Evolutionary conservation across 345 rosid genomes (phyloP), one percentile per base, ranked within the genome.

Genomic region (Sapria himalayana): DNA sequence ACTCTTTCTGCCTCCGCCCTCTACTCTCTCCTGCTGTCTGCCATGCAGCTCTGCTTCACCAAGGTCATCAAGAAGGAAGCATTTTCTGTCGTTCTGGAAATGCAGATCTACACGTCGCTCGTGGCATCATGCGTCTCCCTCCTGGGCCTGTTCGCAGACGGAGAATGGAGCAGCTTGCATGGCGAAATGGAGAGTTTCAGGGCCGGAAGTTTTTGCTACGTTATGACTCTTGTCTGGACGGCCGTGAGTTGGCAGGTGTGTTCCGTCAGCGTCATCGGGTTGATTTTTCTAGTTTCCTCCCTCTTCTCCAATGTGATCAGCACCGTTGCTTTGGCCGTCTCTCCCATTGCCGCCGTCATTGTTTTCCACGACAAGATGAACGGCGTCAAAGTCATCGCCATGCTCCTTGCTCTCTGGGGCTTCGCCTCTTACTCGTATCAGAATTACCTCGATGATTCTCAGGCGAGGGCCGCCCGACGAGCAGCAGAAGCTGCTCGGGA

Each of bases 251-350:
- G 81, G 77, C 77, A 73, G 43, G 20, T 67, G 27, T 49, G 61
- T 1, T 56, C 72, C 0, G 29, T 67, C 3, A 77, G 81, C 0
- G 5, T 60, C 55, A 22, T 73, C 54, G 74, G 71, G 20, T 46
- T 68, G 58, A 40, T 71, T 11, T 67, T 62, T 15, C 72, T 67
- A 47, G 66, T 65, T 11, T 68, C 73, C 8, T 67, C 78, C 0
- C 46, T 74, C 18, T 71, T 74, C 43, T 68, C 78, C 18, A 67
- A 68, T 48, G 71, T 68, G 13, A 65, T 71, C 3, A 56, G 78
- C 6, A 62, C 74, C 2, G 27, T 73, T 56, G 58, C 53, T 7
- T 43, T 62, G 61, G 75, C 75, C 4, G 40, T 58, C 11, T 55
- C 67, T 15, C 78, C 78, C 2, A 22, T 71, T 17, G 66, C 71